A percentile compares a stretch with the other conserved stretches of the same genome.
These are phyloP conservation scores for Lichtheimia hyalospora DNA, from an alignment of 371 early-diverging fungal genomes.

Conservation along the genomic window DNA sequence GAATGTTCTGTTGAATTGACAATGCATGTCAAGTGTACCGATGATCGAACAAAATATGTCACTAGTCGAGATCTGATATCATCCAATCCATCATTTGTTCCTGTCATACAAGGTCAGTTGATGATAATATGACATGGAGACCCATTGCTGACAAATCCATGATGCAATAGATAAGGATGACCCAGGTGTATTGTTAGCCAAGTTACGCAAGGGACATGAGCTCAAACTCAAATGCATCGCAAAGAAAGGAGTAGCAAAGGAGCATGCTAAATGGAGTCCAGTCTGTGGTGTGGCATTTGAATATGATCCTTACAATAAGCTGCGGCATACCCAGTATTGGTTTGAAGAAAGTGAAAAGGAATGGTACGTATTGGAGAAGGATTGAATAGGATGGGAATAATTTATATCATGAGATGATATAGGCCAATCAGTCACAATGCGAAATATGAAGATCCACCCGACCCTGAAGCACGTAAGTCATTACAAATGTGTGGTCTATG, in stretches of 20 bases:
- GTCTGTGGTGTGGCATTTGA: slow-evolving; percentile 93
- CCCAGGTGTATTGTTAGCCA: slow-evolving; percentile 86
- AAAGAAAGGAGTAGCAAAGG: slow-evolving; percentile 94
- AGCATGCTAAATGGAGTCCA: slow-evolving; percentile 99
- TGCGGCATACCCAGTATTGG: slow-evolving; percentile 96
- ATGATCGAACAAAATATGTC: slow-evolving; percentile 75
- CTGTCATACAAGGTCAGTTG: slow-evolving; percentile 65
- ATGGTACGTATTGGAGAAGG: slow-evolving; percentile 58
- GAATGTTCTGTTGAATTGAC: slow-evolving; percentile 90
- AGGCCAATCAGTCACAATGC: slow-evolving; percentile 81
- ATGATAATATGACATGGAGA: neutral
- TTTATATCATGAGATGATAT: neutral
- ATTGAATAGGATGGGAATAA: too few species aligned
- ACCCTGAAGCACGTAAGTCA: slow-evolving; percentile 58
- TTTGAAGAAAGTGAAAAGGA: slow-evolving; percentile 86
- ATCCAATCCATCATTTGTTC: slow-evolving; percentile 75
- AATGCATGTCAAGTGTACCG: slow-evolving; percentile 82
- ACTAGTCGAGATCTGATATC: slow-evolving; percentile 84
- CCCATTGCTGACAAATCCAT: neutral
- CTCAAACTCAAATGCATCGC: slow-evolving; percentile 86
- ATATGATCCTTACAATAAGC: slow-evolving; percentile 96
- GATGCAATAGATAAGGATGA: slow-evolving; percentile 51
- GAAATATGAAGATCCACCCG: slow-evolving; percentile 63
- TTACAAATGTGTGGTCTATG: neutral
- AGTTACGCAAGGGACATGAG: slow-evolving; percentile 93